Base-by-base conservation (phyloP, 352 stramenopile species). In the Globisporangium paddicum region DNA sequence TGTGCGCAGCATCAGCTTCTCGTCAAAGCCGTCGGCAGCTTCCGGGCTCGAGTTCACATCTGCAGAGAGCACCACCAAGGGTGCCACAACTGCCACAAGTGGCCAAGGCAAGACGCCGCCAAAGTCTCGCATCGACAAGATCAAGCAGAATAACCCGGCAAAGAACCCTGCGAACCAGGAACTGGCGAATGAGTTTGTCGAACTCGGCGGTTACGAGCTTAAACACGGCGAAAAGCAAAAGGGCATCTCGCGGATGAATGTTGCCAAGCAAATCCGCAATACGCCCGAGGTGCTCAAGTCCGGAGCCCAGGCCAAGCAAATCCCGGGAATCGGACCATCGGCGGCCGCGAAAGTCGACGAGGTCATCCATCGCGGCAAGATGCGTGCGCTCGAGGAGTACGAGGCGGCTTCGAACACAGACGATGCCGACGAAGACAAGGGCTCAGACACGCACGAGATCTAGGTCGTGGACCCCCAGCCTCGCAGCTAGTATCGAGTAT, bases 161-260 rank as follows among this genome's bases (percentile, higher is more conserved):
- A 78, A 66, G 41, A 67, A 66, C 21, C 53, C 68, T 2, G 59
- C 32, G 35, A 82, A 82, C 44, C 60, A 82, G 45, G 62, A 70
- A 34, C 45, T 82, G 4, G 68, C 70, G 2, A 59, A 77, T n/a
- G 58, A 79, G 30, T 79, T 82, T 52, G 70, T 82, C n/a, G 68
- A 77, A 11, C 58, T 82, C 0, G 73, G 70, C 0, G 68, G 53
- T 2, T 61, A 56, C 25, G 73, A 82, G 14, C 44, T 82, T 5
- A 60, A 53, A 23, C 67, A 63, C 16, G 68, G 73, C 5, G 50
- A 75, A 21, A 75, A 32, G 25, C 72, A 79, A 37, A 72, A 75
- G 34, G 70, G 70, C 0, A 68, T 79, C 23, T 79, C 69, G 2
- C 60, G 72, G 23, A 78, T 81, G 69, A 66, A 62, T 2, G 69